phyloP scores from a whole-genome alignment of 768 basidiomycete species.

The Suillus spraguei region DNA sequence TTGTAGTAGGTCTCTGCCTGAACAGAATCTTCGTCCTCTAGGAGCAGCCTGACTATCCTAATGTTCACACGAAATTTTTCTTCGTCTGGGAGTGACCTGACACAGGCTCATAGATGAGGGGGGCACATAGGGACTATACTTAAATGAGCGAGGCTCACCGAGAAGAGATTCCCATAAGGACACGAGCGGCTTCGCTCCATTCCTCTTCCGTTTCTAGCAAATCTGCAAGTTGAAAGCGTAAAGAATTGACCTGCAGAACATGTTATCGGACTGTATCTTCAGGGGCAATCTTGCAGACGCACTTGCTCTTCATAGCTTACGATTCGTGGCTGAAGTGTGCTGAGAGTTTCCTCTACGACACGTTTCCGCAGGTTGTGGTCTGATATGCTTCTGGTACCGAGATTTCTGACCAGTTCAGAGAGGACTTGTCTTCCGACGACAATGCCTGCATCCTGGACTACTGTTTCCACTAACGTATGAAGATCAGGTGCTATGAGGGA shows the following conservation, averaged over 20 bases:
- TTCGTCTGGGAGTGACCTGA: constrained; percentile 68
- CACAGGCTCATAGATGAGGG: constrained; percentile 13
- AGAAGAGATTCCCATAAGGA: constrained; percentile 85
- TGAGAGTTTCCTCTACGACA: constrained; percentile 76
- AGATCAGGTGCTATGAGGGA: constrained; percentile 54
- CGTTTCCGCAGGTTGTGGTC: constrained; percentile 63
- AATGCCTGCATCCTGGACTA: constrained; percentile 78
- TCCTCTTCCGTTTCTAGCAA: constrained; percentile 88
- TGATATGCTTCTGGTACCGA: constrained; percentile 58
- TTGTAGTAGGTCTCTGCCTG: constrained; percentile 99
- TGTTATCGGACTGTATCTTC: constrained; percentile 10
- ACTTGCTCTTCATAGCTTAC: constrained; percentile 98
- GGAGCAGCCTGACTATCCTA: constrained; percentile 88
- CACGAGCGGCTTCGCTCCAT: constrained; percentile 90
- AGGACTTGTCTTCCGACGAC: constrained; percentile 90
- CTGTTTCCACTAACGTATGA: constrained; percentile 73
- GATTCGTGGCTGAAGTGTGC: constrained; percentile 71
- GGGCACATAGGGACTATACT: not conserved
- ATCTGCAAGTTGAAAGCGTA: constrained; percentile 91
- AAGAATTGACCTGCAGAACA: constrained; percentile 64
- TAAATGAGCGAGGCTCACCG: constrained; percentile 75
- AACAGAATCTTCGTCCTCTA: constrained; percentile 96
- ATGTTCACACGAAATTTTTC: constrained; percentile 92
- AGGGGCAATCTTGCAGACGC: constrained; percentile 25
- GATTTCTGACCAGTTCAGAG: constrained; percentile 75